phyloP scores from a whole-genome alignment of 768 basidiomycete species.

The Amanita phalloides region DNA sequence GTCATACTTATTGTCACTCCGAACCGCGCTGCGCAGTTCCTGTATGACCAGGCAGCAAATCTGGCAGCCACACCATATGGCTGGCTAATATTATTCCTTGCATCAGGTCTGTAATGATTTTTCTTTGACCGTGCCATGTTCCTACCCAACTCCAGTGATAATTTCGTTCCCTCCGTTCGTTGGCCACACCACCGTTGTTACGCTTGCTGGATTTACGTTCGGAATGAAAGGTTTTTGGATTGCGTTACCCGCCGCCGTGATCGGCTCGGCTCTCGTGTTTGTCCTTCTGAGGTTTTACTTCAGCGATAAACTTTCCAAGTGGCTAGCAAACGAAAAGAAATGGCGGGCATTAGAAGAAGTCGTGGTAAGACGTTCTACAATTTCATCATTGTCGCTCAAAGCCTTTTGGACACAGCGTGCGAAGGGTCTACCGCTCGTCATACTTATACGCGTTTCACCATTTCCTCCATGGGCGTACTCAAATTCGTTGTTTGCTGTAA shows the following conservation, averaged over 20 bases:
- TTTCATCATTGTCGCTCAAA: neutral
- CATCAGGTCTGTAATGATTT: conserved; percentile 33
- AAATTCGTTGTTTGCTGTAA: conserved; percentile 70
- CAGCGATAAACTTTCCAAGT: conserved; percentile 39
- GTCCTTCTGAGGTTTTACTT: conserved; percentile 49
- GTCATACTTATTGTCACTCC: conserved; percentile 48
- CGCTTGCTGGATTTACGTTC: conserved; percentile 75
- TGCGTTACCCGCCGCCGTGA: conserved; percentile 45
- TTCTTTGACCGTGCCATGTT: neutral
- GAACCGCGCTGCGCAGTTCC: conserved; percentile 52
- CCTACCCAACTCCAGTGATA: conserved; percentile 20
- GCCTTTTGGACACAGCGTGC: conserved; percentile 17
- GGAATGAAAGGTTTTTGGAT: conserved; percentile 70
- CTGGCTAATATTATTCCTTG: conserved; percentile 41
- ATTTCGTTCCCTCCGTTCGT: conserved; percentile 51
- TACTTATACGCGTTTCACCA: conserved; percentile 72
- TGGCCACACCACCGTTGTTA: conserved; percentile 57
- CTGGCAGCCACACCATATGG: conserved; percentile 52
- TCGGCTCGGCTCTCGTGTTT: conserved; percentile 58
- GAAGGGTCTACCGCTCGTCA: conserved; percentile 73
- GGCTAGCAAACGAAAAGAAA: conserved; percentile 53
- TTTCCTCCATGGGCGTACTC: conserved; percentile 85
- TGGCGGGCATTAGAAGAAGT: conserved; percentile 75
- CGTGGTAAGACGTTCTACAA: conserved; percentile 38
- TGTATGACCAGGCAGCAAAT: conserved; percentile 58